Evolutionary conservation across 257 asterid genomes (phyloP), one percentile per base, ranked within the genome.

Genomic region (Solanum rostratum): DNA sequence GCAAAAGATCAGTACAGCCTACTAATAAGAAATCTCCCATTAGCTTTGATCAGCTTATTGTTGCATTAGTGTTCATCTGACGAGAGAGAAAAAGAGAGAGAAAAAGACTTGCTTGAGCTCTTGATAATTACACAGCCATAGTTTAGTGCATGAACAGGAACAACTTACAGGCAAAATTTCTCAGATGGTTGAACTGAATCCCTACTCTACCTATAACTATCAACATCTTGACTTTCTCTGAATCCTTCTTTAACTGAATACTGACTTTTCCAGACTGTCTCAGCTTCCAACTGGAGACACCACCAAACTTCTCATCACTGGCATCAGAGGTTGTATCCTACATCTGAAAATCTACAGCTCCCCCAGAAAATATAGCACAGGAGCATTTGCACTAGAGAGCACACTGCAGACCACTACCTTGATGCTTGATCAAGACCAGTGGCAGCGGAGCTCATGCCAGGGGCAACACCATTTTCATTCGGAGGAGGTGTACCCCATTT

Each of bases 401-500:
- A 76, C 45, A 50, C 24, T 81, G 22, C 6, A 1, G 37, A 55
- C 84, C 24, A 20, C 84, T 81, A 81, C 78, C 84, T 81, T 60
- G 84, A 81, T 39, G 89, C 83, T 74, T 90, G 91, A 65, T 88
- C 93, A 10, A 65, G 85, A 22, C 88, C 86, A 41, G 86, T 22
- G 11, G 84, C 83, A 76, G 50, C 83, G 19, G 84, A 57, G 84
- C 83, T 60, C 73, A 41, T 69, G 85, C 87, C 88, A n/a, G 87
- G 62, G 49, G 89, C 88, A 9, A 49, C 87, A 33, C 89, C 88
- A n/a, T 87, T 89, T 79, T 91, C 93, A 18, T 81, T 90, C 5
- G 94, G 91, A 16, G 93, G 92, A 2, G 45, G 74, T 6, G 76
- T 81, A 7, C 93, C 97, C 97, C 94, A 92, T 30, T 81, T 88